A percentile compares a stretch with the other conserved stretches of the same genome.
phyloP scores from a whole-genome alignment of 163 green algal species.

The Volvox carteri region DNA sequence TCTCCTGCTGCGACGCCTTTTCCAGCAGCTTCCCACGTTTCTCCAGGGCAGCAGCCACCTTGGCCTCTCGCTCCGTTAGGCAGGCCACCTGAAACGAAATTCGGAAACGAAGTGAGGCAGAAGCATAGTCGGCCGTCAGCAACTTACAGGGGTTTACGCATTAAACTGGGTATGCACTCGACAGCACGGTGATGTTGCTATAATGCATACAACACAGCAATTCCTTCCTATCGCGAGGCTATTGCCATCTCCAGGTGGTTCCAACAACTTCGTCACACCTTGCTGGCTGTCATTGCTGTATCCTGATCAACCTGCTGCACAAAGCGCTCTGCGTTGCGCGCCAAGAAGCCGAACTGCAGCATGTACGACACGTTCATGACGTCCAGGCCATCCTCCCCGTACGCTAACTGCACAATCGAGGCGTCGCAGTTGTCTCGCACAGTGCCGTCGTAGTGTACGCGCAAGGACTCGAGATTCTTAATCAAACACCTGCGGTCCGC shows the following conservation, averaged over 20 bases:
- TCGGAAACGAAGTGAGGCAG: not conserved
- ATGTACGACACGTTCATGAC: constrained; percentile 76
- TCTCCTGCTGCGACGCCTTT: constrained; percentile 19
- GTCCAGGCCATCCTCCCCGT: constrained; percentile 97
- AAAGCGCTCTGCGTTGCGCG: constrained; percentile 75
- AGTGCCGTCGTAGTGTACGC: constrained; percentile 93
- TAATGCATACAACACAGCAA: no score
- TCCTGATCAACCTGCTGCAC: constrained; percentile 68
- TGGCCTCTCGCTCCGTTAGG: constrained; percentile 39
- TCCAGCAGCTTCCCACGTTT: constrained; percentile 56
- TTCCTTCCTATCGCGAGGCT: no score
- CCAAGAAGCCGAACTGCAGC: constrained; percentile 83
- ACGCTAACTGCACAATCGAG: constrained; percentile 89
- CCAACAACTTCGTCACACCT: no score
- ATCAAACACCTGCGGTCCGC: constrained; percentile 85
- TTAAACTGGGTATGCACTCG: no score
- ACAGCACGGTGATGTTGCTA: no score
- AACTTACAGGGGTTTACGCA: no score
- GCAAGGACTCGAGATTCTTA: constrained; percentile 96
- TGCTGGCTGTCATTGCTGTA: not conserved
- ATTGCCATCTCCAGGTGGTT: no score
- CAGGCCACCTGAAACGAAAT: constrained; percentile 7
- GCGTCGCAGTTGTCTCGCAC: constrained; percentile 94
- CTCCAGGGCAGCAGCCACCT: constrained; percentile 14
- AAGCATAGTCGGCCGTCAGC: no score